Evolutionary conservation across 192 early-diverging fungal genomes (phyloP).

Genomic region (Backusella sp.): DNA sequence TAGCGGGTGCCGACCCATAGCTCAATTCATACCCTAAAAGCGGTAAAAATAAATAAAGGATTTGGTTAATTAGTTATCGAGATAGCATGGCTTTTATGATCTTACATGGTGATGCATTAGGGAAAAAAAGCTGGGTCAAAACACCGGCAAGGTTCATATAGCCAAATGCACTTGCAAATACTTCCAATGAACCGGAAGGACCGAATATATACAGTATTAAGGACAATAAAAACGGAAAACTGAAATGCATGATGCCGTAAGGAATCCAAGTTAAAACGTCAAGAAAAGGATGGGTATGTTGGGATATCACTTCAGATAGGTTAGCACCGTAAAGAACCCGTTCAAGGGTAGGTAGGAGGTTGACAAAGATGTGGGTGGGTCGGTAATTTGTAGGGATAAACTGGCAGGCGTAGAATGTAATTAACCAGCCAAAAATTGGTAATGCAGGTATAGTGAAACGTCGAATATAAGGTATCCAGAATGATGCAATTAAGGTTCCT

Average conservation of each 20-base stretch:
- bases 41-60: neutral
- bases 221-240: slow-evolving; percentile 56
- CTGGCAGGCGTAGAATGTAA: slow-evolving; percentile 52
- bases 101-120: slow-evolving; percentile 68
- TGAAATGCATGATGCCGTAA: slow-evolving; percentile 70
- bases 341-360: slow-evolving; percentile 61
- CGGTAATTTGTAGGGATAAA: slow-evolving; percentile 48
- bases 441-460: slow-evolving; percentile 48
- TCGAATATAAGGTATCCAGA: slow-evolving; percentile 39
- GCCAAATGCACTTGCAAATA: slow-evolving; percentile 60
- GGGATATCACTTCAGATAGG: slow-evolving; percentile 55
- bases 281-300: slow-evolving; percentile 42
- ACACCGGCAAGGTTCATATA: slow-evolving; percentile 66
- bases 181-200: slow-evolving; percentile 44
- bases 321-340: slow-evolving; percentile 63
- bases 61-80: neutral
- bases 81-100: neutral
- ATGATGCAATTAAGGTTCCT: neutral
- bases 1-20: slow-evolving; percentile 59
- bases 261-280: slow-evolving; percentile 69
- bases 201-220: slow-evolving; percentile 46
- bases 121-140: slow-evolving; percentile 62
- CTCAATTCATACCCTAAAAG: slow-evolving; percentile 62
- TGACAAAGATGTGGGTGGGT: slow-evolving; percentile 59
- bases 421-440: slow-evolving; percentile 52